Conservation (phyloP, 805 yeast genomes). For the Starmerella lactis-condensi region DNA sequence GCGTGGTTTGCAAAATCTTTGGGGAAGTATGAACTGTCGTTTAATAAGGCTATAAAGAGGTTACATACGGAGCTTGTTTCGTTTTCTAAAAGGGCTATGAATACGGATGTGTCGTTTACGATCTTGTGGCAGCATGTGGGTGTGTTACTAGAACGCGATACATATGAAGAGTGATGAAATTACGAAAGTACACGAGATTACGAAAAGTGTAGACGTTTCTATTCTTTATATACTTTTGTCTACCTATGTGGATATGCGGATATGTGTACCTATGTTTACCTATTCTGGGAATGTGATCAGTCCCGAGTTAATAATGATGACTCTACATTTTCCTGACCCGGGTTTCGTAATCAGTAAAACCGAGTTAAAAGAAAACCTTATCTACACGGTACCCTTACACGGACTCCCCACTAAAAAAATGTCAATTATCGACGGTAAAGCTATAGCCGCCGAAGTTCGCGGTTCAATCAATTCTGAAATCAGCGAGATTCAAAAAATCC, state of each 20-base stretch:
- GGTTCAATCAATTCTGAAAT: slow-evolving; percentile 33
- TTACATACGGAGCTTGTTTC: slow-evolving; percentile 5
- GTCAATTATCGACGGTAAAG: slow-evolving; percentile 41
- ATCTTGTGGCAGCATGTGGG: slow-evolving; percentile 4
- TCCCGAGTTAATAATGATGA: not conserved
- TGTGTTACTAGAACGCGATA: slow-evolving; percentile 2
- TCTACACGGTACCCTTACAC: not conserved
- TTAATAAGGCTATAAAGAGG: slow-evolving; percentile 21
- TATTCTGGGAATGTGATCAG: not conserved
- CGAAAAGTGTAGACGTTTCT: not conserved
- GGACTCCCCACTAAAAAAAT: slow-evolving; percentile 3
- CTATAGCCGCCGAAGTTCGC: slow-evolving; percentile 38
- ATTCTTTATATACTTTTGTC: not conserved
- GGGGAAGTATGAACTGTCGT: slow-evolving; percentile 21
- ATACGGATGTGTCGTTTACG: slow-evolving; percentile 4
- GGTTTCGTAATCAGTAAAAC: not conserved
- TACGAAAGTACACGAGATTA: not conserved
- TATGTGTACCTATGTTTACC: not conserved
- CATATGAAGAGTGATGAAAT: not conserved
- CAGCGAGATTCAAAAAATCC: slow-evolving; percentile 25
- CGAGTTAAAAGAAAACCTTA: not conserved
- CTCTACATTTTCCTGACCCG: not conserved
- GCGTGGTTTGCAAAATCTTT: slow-evolving; percentile 18
- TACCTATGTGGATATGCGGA: slow-evolving; percentile 1
- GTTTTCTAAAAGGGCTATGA: slow-evolving; percentile 4